Evolutionary conservation across 2,329 filamentous ascomycete species (phyloP).

Genomic region (Alternaria ventricosa): DNA sequence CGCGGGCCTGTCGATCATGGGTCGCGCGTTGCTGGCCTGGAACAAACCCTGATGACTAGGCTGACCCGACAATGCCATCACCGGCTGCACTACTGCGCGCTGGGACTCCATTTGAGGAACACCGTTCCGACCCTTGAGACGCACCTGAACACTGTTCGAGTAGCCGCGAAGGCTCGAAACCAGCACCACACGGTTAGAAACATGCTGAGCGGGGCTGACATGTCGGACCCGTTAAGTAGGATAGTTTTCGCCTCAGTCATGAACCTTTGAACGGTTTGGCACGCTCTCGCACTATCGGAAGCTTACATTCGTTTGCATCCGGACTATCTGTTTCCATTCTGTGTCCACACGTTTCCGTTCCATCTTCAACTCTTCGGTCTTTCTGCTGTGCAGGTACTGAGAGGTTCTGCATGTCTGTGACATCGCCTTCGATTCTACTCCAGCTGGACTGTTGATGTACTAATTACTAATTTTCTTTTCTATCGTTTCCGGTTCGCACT

Average conservation of each 20-base stretch:
- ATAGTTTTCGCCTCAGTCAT: constrained; percentile 33
- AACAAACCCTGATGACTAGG: constrained; percentile 26
- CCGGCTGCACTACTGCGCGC: constrained; percentile 19
- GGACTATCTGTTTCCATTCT: constrained; percentile 23
- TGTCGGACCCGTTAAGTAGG: constrained; percentile 34
- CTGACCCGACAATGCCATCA: constrained; percentile 34
- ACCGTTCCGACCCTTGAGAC: constrained; percentile 30
- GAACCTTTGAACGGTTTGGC: constrained; percentile 40
- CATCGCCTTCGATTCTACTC: constrained; percentile 28
- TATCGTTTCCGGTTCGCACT: background rate
- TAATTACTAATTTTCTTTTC: constrained; percentile 36
- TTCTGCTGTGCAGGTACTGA: constrained; percentile 47
- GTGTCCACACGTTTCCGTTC: constrained; percentile 21
- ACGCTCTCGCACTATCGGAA: constrained; percentile 27
- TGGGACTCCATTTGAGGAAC: constrained; percentile 25
- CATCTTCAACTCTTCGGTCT: constrained; percentile 29
- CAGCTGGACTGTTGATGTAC: constrained; percentile 48
- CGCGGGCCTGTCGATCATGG: constrained; percentile 28
- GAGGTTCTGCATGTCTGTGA: constrained; percentile 44
- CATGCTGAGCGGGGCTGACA: constrained; percentile 30
- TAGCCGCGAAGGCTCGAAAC: constrained; percentile 40
- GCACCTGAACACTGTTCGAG: constrained; percentile 22
- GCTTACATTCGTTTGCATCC: constrained; percentile 36
- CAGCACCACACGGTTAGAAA: constrained; percentile 37
- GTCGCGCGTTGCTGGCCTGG: constrained; percentile 20